A percentile compares a stretch with the other conserved stretches of the same genome.
Evolutionary conservation across 1,284 basidiomycete genomes (phyloP).

Genomic region (Cryptococcus sp.): DNA sequence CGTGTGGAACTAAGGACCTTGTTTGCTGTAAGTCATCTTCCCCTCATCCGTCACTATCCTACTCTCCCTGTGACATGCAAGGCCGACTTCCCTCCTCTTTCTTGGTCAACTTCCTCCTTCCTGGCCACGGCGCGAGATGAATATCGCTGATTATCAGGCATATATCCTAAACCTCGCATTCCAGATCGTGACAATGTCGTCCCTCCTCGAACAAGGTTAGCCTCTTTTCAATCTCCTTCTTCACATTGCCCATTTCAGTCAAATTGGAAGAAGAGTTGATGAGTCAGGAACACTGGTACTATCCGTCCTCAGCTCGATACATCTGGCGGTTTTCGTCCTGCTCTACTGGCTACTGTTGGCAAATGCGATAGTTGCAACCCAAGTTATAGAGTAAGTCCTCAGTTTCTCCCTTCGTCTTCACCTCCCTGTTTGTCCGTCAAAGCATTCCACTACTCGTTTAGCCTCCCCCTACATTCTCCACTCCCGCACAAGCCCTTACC

Average conservation of each 20-base stretch:
- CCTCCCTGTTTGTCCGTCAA: neutral
- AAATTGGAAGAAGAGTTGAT: neutral
- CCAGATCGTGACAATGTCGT: constrained; percentile 71
- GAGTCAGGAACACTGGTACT: constrained; percentile 58
- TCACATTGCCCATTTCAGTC: neutral
- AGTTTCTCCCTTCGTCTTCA: neutral
- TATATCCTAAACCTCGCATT: constrained; percentile 70
- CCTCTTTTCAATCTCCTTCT: neutral
- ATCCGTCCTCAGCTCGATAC: constrained; percentile 67
- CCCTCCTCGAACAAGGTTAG: constrained; percentile 62
- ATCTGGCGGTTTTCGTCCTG: constrained; percentile 61
- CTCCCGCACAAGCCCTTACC: neutral
- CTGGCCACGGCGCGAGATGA: too few relatives aligned
- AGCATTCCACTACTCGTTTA: neutral
- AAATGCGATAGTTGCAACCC: constrained; percentile 73
- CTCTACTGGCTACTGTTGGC: constrained; percentile 72
- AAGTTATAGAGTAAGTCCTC: constrained; percentile 53
- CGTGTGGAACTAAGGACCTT: constrained; percentile 36
- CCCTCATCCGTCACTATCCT: too few relatives aligned
- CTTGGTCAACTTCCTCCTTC: too few relatives aligned
- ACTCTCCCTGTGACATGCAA: too few relatives aligned
- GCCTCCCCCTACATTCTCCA: neutral
- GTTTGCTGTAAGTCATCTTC: constrained; percentile 24
- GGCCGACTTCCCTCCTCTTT: too few relatives aligned
- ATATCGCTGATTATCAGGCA: constrained; percentile 31